Evolutionary conservation across 345 rosid species (phyloP).

Genomic region (Psidium guajava): DNA sequence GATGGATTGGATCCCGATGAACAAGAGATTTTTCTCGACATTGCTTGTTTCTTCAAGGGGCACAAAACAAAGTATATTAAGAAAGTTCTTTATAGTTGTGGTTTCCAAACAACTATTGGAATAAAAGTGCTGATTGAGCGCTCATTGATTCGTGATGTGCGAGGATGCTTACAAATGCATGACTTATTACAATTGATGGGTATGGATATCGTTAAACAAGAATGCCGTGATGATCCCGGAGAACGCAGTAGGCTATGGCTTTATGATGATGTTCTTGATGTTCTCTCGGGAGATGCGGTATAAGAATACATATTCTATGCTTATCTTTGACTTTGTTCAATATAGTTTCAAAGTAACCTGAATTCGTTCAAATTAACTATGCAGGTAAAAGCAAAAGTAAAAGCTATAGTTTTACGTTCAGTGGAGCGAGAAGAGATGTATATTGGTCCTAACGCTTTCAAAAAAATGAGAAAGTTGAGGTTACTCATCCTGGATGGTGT

Average conservation of each 20-base stretch:
- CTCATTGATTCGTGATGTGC: background rate
- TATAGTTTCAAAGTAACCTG: background rate
- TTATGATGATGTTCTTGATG: background rate
- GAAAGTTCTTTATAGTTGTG: background rate
- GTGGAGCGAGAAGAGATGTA: background rate
- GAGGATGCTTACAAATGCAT: background rate
- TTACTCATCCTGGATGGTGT: background rate
- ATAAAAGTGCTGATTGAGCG: background rate
- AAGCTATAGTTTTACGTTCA: background rate
- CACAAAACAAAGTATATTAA: background rate
- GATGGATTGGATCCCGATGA: background rate
- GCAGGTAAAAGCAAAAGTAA: constrained; percentile 1
- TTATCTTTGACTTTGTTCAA: too few species aligned
- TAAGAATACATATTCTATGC: background rate
- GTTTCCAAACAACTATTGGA: background rate
- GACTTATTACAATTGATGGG: background rate
- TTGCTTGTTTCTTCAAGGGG: constrained; percentile 6
- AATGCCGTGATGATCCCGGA: background rate
- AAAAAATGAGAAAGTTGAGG: background rate
- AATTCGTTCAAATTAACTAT: background rate
- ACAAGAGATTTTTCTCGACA: constrained; percentile 6
- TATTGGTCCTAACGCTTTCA: background rate
- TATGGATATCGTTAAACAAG: background rate
- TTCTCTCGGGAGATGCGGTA: background rate
- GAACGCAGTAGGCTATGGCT: background rate